These are phyloP conservation scores for Chlorophyllum brunneum DNA, from an alignment of 768 basidiomycete species.

Conservation along the genomic window DNA sequence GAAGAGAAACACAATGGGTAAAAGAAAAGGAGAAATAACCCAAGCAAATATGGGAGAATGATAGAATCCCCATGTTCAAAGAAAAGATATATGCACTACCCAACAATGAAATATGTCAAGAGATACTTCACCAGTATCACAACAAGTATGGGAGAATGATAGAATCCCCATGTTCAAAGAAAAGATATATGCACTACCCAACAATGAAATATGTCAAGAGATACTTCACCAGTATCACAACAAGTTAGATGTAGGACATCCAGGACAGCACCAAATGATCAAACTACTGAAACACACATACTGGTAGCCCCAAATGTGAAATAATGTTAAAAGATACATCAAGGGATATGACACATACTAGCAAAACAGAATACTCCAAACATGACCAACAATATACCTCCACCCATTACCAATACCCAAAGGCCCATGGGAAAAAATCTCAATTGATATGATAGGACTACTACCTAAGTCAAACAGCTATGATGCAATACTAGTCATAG, in stretches of 20 bases:
- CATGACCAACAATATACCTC: neutral
- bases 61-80: neutral
- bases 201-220: neutral
- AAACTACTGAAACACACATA: neutral
- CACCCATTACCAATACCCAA: neutral
- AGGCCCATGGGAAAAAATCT: neutral
- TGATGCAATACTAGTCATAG: neutral
- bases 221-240: no score
- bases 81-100: neutral
- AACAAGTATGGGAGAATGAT: neutral
- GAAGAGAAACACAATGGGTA: no score
- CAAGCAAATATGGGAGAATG: neutral
- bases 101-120: neutral
- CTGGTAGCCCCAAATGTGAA: slow-evolving; percentile 7
- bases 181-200: neutral
- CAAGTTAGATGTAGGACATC: no score
- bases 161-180: neutral
- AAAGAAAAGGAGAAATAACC: no score
- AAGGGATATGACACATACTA: neutral
- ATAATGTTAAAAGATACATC: neutral
- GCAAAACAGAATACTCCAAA: neutral
- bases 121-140: no score
- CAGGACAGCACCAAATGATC: no score
- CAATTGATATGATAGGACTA: neutral
- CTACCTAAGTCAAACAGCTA: neutral